phyloP scores from a whole-genome alignment of 202 grass and related monocot species.

The Brachypodium distachyon region DNA sequence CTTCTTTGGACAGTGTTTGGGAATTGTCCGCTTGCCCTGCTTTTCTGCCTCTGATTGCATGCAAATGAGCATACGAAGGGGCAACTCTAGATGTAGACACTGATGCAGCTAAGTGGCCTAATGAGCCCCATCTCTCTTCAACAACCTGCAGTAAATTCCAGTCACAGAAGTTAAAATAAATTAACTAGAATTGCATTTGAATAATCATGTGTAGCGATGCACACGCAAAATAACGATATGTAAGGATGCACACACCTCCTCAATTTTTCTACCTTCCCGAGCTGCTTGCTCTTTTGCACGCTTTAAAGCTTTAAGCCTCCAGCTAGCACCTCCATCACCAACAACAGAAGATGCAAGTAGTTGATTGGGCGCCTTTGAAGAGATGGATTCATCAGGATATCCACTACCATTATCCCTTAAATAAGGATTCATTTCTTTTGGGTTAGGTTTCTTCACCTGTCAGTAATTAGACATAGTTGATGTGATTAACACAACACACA shows the following conservation, averaged over 20 bases:
- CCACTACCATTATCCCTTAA: constrained; percentile 61
- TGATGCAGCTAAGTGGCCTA: constrained; percentile 68
- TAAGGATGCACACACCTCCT: constrained; percentile 41
- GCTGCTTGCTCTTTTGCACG: constrained; percentile 94
- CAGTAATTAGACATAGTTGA: neutral
- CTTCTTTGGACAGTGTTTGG: constrained; percentile 22
- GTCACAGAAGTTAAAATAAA: neutral
- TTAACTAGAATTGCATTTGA: neutral
- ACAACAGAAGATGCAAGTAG: constrained; percentile 64
- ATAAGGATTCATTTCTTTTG: constrained; percentile 80
- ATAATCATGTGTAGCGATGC: neutral
- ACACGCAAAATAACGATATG: constrained; percentile 30
- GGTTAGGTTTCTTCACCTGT: constrained; percentile 47
- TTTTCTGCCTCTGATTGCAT: constrained; percentile 74
- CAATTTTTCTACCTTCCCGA: constrained; percentile 66
- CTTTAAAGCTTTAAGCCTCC: constrained; percentile 94
- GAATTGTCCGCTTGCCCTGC: constrained; percentile 34
- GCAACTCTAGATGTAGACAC: constrained; percentile 56
- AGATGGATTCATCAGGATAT: constrained; percentile 61
- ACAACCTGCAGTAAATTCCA: constrained; percentile 58
- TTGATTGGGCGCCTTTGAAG: constrained; percentile 16
- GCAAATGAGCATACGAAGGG: constrained; percentile 61
- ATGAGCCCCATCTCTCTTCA: constrained; percentile 72
- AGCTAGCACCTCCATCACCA: constrained; percentile 91
- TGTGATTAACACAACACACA: neutral